Evolutionary conservation across 129 eudicot species (phyloP).

Genomic region (Chrysanthemum lavandulifolium): DNA sequence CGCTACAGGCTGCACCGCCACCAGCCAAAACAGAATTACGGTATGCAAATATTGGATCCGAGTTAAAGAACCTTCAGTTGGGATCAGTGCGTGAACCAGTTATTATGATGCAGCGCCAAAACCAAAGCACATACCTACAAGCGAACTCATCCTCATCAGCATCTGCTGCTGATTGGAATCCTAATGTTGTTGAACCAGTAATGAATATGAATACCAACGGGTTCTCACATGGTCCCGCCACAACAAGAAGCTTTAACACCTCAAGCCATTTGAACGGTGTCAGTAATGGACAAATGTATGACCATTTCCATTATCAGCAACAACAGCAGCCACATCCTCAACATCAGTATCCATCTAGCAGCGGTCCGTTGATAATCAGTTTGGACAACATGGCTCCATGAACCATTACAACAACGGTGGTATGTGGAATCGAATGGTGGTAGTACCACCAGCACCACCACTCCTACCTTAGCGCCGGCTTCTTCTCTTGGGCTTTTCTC

Average conservation of each 20-base stretch:
- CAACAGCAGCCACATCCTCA: conserved; percentile 32
- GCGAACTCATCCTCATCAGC: conserved; percentile 50
- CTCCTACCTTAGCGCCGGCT: conserved; percentile 75
- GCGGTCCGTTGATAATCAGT: conserved; percentile 36
- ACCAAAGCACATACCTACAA: conserved; percentile 42
- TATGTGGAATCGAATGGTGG: conserved; percentile 45
- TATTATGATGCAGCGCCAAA: conserved; percentile 69
- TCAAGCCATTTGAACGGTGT: conserved; percentile 31
- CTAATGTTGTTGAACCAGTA: conserved; percentile 41
- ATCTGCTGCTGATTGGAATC: conserved; percentile 50
- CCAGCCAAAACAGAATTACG: conserved; percentile 50
- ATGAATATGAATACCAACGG: conserved; percentile 47
- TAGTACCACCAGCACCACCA: conserved; percentile 20
- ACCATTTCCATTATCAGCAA: conserved; percentile 47
- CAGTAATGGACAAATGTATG: conserved; percentile 38
- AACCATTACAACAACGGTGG: conserved; percentile 41
- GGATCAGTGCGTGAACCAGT: conserved; percentile 76
- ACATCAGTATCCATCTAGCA: conserved; percentile 46
- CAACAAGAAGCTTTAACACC: conserved; percentile 50
- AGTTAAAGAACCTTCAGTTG: conserved; percentile 61
- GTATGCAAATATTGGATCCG: conserved; percentile 39
- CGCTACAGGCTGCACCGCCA: conserved; percentile 9
- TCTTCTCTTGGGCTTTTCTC: conserved; percentile 88
- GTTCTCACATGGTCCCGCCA: conserved; percentile 40
- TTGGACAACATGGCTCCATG: conserved; percentile 27